A percentile compares a stretch with the other conserved stretches of the same genome.
These are phyloP conservation scores for Strobilomyces dryophilus DNA, from an alignment of 768 basidiomycete species.

Conservation along the genomic window DNA sequence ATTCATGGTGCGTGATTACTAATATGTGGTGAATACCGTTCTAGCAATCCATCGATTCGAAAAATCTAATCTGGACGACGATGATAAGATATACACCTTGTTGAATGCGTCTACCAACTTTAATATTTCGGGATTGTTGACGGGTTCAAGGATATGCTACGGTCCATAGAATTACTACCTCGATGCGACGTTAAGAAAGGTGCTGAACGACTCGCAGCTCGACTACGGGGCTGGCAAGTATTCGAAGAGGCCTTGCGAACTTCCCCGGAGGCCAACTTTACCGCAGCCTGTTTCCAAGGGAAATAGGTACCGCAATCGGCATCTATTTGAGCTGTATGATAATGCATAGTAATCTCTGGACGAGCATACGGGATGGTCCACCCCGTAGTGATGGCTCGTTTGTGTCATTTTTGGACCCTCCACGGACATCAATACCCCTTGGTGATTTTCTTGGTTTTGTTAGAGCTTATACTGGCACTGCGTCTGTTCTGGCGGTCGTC, in stretches of 20 bases:
- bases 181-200: slow-evolving; percentile 43
- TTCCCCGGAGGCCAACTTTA: slow-evolving; percentile 53
- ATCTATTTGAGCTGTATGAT: slow-evolving; percentile 72
- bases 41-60: slow-evolving; percentile 58
- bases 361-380: slow-evolving; percentile 17
- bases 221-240: slow-evolving; percentile 53
- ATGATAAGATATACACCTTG: slow-evolving; percentile 52
- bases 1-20: slow-evolving; percentile 39
- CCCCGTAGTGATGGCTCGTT: slow-evolving; percentile 28
- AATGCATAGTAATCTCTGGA: slow-evolving; percentile 48
- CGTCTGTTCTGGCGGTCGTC: slow-evolving; percentile 63
- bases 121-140: slow-evolving; percentile 56
- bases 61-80: slow-evolving; percentile 43
- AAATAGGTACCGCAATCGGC: slow-evolving; percentile 60
- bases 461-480: slow-evolving; percentile 63
- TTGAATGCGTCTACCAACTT: slow-evolving; percentile 62
- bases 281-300: slow-evolving; percentile 50
- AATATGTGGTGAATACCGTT: slow-evolving; percentile 8
- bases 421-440: slow-evolving; percentile 34
- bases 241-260: slow-evolving; percentile 55
- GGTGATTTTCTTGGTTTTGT: slow-evolving; percentile 64
- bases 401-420: slow-evolving; percentile 36
- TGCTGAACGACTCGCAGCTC: slow-evolving; percentile 42
- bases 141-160: slow-evolving; percentile 25
- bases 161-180: slow-evolving; percentile 28